Evolutionary conservation across 2,329 filamentous ascomycete genomes (phyloP), one percentile per base, ranked within the genome.

Genomic region (Pestalotiopsis sp.): DNA sequence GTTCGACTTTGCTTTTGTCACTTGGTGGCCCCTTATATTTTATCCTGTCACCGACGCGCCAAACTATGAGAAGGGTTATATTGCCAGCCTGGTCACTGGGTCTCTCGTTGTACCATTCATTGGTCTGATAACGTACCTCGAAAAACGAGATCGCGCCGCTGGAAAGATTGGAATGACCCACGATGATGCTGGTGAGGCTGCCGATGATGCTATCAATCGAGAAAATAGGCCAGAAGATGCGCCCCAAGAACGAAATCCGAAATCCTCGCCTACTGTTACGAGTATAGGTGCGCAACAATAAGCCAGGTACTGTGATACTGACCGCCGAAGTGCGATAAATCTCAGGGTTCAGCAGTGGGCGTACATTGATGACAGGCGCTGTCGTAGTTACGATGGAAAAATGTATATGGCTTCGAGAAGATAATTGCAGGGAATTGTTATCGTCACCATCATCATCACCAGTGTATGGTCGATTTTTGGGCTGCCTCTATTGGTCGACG

Each of bases 1-100:
- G 7, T 82, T 81, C 40, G 80, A 82, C 65, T 82, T 81, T 68
- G 79, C 78, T 0, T 81, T 81, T 68, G 79, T 81, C 6, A 80
- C 77, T 1, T 81, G 79, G 78, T 81, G 79, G 79, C 78, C 78
- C 1, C 68, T 81, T 6, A 74, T 81, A 20, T 81, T 81, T 63
- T 81, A 78, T 59, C 79, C 79, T 0, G 79, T 79, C 1, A 81
- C 79, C 0, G 79, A 80, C 71, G 79, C 80, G 11, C 79, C 80
- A 3, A 69, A 80, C 59, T 81, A 78, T 35, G 67, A 73, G 14
- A 81, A 78, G 64, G 80, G 79, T 1, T 81, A 81, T 67, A 76
- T 81, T 63, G 79, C 79, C 1, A 81, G 80, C 66, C 58, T 81
- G 61, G 76, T 80, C 17, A 81, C 79, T 1, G 79, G 80, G 0